These are phyloP conservation scores for Kwoniella sp. DNA, from an alignment of 768 basidiomycete species.

Conservation along the genomic window DNA sequence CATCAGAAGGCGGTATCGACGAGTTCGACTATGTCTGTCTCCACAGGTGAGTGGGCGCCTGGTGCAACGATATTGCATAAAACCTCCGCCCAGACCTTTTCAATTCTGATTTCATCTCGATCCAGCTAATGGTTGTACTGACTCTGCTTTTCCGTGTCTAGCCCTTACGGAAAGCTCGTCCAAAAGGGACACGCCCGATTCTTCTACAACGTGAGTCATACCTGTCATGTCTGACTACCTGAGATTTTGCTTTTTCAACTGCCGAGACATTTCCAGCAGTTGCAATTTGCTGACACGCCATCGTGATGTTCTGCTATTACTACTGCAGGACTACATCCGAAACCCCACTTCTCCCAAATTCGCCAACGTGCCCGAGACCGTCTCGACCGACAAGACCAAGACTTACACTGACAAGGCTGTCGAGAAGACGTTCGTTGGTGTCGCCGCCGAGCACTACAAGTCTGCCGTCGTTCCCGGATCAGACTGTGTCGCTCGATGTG, in stretches of 20 bases:
- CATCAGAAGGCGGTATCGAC: constrained; percentile 65
- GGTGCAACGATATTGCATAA: too few relatives aligned
- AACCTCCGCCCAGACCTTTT: too few relatives aligned
- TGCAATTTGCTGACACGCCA: neutral
- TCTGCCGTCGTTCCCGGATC: constrained; percentile 77
- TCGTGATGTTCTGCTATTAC: too few relatives aligned
- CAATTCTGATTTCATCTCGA: too few relatives aligned
- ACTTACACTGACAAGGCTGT: constrained; percentile 91
- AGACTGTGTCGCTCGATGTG: constrained; percentile 84
- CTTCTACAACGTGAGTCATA: constrained; percentile 54
- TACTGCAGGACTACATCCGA: constrained; percentile 88
- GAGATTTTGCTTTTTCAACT: neutral
- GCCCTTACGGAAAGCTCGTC: constrained; percentile 97
- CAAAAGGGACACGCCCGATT: constrained; percentile 95
- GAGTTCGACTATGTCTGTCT: constrained; percentile 91
- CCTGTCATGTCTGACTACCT: neutral
- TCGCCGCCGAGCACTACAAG: constrained; percentile 74
- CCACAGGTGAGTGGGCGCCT: constrained; percentile 62
- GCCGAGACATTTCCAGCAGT: too few relatives aligned
- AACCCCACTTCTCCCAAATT: constrained; percentile 67
- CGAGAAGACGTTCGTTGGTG: constrained; percentile 88
- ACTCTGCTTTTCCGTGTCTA: constrained; percentile 38
- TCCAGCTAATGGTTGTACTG: neutral
- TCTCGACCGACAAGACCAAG: constrained; percentile 66
- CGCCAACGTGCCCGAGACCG: constrained; percentile 69